These are phyloP conservation scores for Lithohypha guttulata DNA, from an alignment of 2,329 filamentous ascomycete genomes.

Conservation along the genomic window DNA sequence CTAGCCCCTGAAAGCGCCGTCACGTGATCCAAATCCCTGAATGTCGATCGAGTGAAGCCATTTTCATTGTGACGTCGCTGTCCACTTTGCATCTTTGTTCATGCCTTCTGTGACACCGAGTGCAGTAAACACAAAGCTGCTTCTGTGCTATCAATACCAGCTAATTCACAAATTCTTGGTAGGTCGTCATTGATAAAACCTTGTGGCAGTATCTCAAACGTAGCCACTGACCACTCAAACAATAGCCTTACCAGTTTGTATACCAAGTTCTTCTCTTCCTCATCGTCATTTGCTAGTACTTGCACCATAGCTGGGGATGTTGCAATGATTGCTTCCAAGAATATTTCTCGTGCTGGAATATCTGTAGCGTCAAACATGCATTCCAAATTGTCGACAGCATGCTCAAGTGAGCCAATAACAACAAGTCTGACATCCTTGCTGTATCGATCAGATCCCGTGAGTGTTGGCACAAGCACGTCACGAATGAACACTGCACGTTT, in stretches of 20 bases:
- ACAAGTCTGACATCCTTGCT: neutral
- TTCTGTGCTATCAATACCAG: no score
- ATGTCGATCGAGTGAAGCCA: no score
- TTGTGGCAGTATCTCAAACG: neutral
- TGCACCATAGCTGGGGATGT: neutral
- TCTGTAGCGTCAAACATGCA: neutral
- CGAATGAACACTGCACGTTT: neutral
- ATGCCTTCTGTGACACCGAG: no score
- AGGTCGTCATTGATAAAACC: no score
- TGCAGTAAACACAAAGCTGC: no score
- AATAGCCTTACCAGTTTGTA: neutral
- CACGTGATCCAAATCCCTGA: no score
- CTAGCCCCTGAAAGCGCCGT: no score
- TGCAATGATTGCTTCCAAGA: neutral
- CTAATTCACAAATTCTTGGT: no score
- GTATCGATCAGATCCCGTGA: neutral
- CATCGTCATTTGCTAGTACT: neutral
- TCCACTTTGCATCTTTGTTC: no score
- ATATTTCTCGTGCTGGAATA: neutral
- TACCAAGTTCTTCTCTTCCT: neutral
- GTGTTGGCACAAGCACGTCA: neutral
- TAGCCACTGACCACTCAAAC: neutral
- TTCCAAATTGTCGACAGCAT: conserved; percentile 3
- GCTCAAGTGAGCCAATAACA: neutral
- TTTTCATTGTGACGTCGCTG: no score